phyloP scores from a whole-genome alignment of 2,329 filamentous ascomycete genomes.

The Reticulascus tulasneorum region DNA sequence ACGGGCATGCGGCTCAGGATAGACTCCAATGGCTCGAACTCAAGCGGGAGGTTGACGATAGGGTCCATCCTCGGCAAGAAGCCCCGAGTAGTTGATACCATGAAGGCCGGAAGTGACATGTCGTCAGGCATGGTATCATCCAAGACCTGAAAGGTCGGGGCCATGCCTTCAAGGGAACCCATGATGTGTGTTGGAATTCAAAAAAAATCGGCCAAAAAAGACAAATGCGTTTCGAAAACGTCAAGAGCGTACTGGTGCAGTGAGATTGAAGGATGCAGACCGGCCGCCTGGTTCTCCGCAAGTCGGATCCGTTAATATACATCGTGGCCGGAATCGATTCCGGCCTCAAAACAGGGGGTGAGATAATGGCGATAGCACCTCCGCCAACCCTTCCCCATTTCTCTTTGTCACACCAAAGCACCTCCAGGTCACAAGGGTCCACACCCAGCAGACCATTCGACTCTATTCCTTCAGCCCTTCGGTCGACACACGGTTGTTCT shows the following conservation, averaged over 20 bases:
- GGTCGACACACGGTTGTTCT: too few relatives aligned
- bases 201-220: conserved; percentile 8
- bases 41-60: conserved; percentile 60
- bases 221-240: background rate
- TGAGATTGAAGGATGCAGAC: conserved; percentile 10
- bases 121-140: conserved; percentile 60
- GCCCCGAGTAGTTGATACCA: conserved; percentile 71
- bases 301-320: conserved; percentile 38
- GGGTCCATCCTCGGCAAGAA: conserved; percentile 69
- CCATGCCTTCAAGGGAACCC: conserved; percentile 33
- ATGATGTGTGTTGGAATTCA: conserved; percentile 21
- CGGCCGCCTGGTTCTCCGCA: conserved; percentile 6
- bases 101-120: conserved; percentile 66
- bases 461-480: background rate
- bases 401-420: conserved; percentile 16
- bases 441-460: conserved; percentile 1
- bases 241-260: conserved; percentile 1
- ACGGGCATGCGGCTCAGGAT: conserved; percentile 77
- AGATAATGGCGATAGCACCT: background rate
- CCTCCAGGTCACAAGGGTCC: conserved; percentile 11
- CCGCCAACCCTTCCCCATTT: conserved; percentile 8
- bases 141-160: conserved; percentile 54
- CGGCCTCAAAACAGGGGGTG: conserved; percentile 33
- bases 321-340: conserved; percentile 45
- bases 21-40: conserved; percentile 69